phyloP scores from a whole-genome alignment of 768 basidiomycete genomes.

The Mycena kentingensis region DNA sequence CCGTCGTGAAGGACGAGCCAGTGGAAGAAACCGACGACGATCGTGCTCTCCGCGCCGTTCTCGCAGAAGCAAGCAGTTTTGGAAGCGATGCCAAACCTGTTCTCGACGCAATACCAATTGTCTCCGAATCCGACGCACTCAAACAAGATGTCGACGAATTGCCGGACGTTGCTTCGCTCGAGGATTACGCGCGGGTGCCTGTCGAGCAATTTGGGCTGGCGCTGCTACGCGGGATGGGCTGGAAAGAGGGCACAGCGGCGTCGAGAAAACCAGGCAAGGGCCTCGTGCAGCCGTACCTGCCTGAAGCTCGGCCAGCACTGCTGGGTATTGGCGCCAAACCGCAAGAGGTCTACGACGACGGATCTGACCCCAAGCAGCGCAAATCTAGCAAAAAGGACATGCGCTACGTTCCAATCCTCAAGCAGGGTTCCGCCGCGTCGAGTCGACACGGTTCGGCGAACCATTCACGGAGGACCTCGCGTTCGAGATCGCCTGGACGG shows the following conservation, averaged over 20 bases:
- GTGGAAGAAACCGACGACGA: constrained; percentile 71
- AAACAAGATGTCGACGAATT: constrained; percentile 81
- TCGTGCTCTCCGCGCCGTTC: constrained; percentile 74
- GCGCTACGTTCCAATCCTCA: constrained; percentile 83
- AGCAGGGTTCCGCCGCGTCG: constrained; percentile 56
- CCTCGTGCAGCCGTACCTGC: constrained; percentile 77
- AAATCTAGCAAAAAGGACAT: constrained; percentile 55
- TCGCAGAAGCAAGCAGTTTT: constrained; percentile 54
- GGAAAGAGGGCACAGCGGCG: constrained; percentile 82
- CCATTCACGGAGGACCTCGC: constrained; percentile 44
- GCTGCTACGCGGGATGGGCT: constrained; percentile 94
- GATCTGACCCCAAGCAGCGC: constrained; percentile 51
- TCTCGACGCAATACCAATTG: constrained; percentile 66
- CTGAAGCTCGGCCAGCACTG: constrained; percentile 78
- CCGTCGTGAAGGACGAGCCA: constrained; percentile 32
- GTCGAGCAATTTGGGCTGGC: constrained; percentile 93
- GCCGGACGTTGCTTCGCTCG: constrained; percentile 72
- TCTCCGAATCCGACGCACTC: constrained; percentile 82
- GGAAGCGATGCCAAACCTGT: constrained; percentile 38
- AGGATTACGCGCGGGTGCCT: constrained; percentile 89
- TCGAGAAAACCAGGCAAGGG: constrained; percentile 63
- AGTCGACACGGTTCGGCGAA: constrained; percentile 37
- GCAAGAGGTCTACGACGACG: constrained; percentile 70
- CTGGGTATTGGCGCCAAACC: constrained; percentile 96
- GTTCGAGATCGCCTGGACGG: constrained; percentile 52